These are phyloP conservation scores for Glycyrrhiza uralensis DNA, from an alignment of 306 rosid genomes.

Conservation along the genomic window DNA sequence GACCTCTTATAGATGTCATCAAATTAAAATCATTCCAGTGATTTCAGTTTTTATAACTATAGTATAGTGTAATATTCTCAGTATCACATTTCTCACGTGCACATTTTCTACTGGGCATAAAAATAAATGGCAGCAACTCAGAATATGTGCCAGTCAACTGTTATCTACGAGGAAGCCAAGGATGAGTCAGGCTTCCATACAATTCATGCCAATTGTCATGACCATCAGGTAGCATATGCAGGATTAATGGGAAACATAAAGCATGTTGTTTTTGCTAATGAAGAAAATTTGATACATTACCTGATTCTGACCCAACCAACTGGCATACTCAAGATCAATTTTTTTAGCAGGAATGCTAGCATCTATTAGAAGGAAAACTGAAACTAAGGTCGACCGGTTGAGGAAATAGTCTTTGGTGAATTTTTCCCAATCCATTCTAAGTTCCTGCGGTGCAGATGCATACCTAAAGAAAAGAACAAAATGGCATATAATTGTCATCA, in stretches of 20 bases:
- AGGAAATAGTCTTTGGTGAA: conserved; percentile 93
- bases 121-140: neutral
- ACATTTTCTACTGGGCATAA: neutral
- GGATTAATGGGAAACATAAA: neutral
- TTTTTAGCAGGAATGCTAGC: conserved; percentile 94
- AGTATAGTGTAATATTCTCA: neutral
- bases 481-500: neutral
- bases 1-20: neutral
- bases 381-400: conserved; percentile 74
- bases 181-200: neutral
- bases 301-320: conserved; percentile 98
- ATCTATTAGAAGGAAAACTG: conserved; percentile 95
- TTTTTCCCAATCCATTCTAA: conserved; percentile 80
- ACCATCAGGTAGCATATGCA: conserved; percentile 7
- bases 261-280: neutral
- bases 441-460: conserved; percentile 93
- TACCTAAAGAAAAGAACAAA: conserved; percentile 50
- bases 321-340: conserved; percentile 89
- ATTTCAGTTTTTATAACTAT: neutral
- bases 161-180: neutral
- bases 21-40: neutral
- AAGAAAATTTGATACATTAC: conserved; percentile 34
- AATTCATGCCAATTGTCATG: neutral
- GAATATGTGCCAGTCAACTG: neutral
- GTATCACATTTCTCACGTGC: neutral